These are phyloP conservation scores for Lodderomyces beijingensis DNA, from an alignment of 1,139 yeast species.

Conservation along the genomic window DNA sequence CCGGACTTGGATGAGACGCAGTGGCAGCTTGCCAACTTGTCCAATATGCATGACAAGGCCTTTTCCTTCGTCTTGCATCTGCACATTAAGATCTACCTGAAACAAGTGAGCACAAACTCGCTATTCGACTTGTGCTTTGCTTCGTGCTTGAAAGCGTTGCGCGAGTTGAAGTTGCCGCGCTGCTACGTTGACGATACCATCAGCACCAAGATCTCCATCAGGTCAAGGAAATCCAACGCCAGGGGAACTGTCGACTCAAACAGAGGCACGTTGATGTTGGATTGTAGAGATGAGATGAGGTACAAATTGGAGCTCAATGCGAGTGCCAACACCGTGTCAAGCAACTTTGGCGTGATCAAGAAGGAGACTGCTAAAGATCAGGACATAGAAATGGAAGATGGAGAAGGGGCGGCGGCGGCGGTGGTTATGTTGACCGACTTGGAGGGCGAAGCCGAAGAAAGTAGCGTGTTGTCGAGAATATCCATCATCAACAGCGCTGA, in stretches of 20 bases:
- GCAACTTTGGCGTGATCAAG: slow-evolving; percentile 63
- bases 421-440: slow-evolving; percentile 59
- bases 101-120: slow-evolving; percentile 52
- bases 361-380: slow-evolving; percentile 6
- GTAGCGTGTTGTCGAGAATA: slow-evolving; percentile 40
- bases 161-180: slow-evolving; percentile 58
- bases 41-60: slow-evolving; percentile 23
- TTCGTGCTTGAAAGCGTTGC: slow-evolving; percentile 61
- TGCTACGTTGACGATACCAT: slow-evolving; percentile 53
- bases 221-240: slow-evolving; percentile 33
- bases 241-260: slow-evolving; percentile 44
- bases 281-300: slow-evolving; percentile 20
- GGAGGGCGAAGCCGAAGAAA: slow-evolving; percentile 79
- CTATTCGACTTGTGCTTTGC: slow-evolving; percentile 74
- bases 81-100: slow-evolving; percentile 69
- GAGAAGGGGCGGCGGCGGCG: slow-evolving; percentile 9
- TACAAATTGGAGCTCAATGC: slow-evolving; percentile 31
- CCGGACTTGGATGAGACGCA: slow-evolving; percentile 29
- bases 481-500: slow-evolving; percentile 27
- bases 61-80: slow-evolving; percentile 69
- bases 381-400: not conserved
- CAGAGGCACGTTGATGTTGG: slow-evolving; percentile 30
- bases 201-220: slow-evolving; percentile 43
- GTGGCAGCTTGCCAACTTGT: slow-evolving; percentile 13
- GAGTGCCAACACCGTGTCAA: slow-evolving; percentile 41